Evolutionary conservation across 305 asterid species (phyloP).

Genomic region (Lippia alba): DNA sequence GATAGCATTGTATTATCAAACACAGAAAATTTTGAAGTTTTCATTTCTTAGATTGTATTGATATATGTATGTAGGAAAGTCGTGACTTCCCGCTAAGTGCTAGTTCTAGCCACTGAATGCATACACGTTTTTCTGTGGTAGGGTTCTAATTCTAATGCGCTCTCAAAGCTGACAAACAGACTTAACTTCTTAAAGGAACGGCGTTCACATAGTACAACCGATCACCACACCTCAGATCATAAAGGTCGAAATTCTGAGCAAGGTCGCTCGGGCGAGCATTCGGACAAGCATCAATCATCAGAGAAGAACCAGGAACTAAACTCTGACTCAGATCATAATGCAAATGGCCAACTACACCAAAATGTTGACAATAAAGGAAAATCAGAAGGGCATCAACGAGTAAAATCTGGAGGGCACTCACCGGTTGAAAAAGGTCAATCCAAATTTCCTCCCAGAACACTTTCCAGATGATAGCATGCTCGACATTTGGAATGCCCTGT

Average conservation of each 20-base stretch:
- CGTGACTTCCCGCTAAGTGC: slow-evolving; percentile 2
- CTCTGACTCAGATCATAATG: slow-evolving; percentile 24
- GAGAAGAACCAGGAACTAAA: slow-evolving; percentile 42
- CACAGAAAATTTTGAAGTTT: not conserved
- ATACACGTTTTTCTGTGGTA: slow-evolving; percentile 45
- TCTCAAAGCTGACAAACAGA: slow-evolving; percentile 88
- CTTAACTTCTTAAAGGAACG: slow-evolving; percentile 96
- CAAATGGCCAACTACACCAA: slow-evolving; percentile 34
- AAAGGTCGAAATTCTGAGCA: slow-evolving; percentile 46
- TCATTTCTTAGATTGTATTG: not conserved
- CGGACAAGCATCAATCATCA: slow-evolving; percentile 44
- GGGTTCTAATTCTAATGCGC: slow-evolving; percentile 78
- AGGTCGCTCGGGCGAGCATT: slow-evolving; percentile 23
- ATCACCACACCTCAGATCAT: slow-evolving; percentile 72
- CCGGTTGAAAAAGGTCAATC: slow-evolving; percentile 51
- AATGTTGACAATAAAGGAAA: slow-evolving; percentile 44
- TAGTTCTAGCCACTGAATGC: slow-evolving; percentile 22
- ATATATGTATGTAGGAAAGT: not conserved
- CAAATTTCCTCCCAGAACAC: slow-evolving; percentile 53
- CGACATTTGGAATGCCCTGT: slow-evolving; percentile 11
- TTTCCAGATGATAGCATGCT: slow-evolving; percentile 58
- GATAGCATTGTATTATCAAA: not conserved
- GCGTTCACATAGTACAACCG: slow-evolving; percentile 74
- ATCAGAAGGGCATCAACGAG: slow-evolving; percentile 49
- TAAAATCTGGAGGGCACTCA: slow-evolving; percentile 65